Evolutionary conservation across 2,329 filamentous ascomycete genomes (phyloP).

Genomic region (Dothistroma septosporum): DNA sequence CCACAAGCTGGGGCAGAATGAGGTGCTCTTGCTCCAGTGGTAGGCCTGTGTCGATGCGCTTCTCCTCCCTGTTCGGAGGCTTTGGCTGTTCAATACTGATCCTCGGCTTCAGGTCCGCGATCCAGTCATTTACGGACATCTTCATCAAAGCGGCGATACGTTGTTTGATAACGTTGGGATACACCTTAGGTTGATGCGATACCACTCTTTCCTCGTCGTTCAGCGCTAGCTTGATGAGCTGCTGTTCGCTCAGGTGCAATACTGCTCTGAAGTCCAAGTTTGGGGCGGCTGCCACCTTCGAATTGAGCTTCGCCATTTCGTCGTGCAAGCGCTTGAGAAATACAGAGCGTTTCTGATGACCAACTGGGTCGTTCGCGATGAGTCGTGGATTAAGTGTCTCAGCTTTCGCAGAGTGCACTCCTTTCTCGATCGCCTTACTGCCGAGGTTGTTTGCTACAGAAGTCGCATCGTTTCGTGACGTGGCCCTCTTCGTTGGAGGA

Average conservation of each 20-base stretch:
- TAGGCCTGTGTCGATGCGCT: conserved; percentile 64
- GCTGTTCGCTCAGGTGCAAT: conserved; percentile 60
- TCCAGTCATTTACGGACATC: conserved; percentile 70
- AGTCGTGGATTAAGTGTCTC: conserved; percentile 61
- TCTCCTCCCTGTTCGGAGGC: conserved; percentile 22
- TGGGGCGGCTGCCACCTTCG: conserved; percentile 24
- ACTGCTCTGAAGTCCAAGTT: conserved; percentile 39
- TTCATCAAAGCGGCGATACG: conserved; percentile 71
- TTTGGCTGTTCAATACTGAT: conserved; percentile 25
- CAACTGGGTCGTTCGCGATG: conserved; percentile 50
- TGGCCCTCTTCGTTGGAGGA: conserved; percentile 17
- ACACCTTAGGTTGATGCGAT: conserved; percentile 63
- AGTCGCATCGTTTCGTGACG: not conserved
- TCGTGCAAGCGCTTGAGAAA: conserved; percentile 60
- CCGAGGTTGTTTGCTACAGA: conserved; percentile 12
- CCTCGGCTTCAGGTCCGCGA: conserved; percentile 32
- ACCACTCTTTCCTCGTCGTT: conserved; percentile 78
- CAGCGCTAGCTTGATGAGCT: conserved; percentile 63
- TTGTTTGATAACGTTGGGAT: conserved; percentile 79
- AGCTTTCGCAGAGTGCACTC: conserved; percentile 12
- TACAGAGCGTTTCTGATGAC: conserved; percentile 32
- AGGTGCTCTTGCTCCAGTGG: conserved; percentile 62
- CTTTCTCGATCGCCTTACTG: conserved; percentile 4
- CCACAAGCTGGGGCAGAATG: conserved; percentile 58
- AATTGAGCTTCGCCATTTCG: conserved; percentile 64